Evolutionary conservation across 768 basidiomycete species (phyloP).

Genomic region (Daedaleopsis sinensis): DNA sequence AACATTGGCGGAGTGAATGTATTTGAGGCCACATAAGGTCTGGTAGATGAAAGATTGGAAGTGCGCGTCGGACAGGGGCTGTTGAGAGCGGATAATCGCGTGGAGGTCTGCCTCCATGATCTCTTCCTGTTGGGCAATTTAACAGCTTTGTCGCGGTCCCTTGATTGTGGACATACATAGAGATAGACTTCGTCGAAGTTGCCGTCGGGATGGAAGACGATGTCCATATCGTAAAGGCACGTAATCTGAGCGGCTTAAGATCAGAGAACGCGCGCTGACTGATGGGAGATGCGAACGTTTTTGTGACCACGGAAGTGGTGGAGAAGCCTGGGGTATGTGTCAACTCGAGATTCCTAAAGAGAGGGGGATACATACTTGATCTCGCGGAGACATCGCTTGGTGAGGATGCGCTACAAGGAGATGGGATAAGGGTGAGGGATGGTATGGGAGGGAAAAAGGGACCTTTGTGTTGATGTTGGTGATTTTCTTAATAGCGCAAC

Average conservation of each 20-base stretch:
- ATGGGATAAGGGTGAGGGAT: neutral
- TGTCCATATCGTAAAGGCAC: conserved; percentile 97
- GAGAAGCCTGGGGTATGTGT: conserved; percentile 59
- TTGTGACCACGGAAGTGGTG: conserved; percentile 99
- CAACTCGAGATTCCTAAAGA: conserved; percentile 11
- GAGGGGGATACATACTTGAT: conserved; percentile 63
- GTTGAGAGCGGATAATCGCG: conserved; percentile 90
- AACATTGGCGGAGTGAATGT: conserved; percentile 98
- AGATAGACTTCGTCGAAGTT: conserved; percentile 97
- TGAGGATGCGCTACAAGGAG: conserved; percentile 78
- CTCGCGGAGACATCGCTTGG: conserved; percentile 94
- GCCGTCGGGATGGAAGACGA: conserved; percentile 88
- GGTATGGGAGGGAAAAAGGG: neutral
- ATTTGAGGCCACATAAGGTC: conserved; percentile 96
- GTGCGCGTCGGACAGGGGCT: conserved; percentile 87
- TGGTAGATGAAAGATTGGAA: conserved; percentile 98
- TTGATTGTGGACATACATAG: conserved; percentile 54
- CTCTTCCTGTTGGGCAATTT: conserved; percentile 70
- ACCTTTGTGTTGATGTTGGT: conserved; percentile 92
- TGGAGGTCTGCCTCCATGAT: conserved; percentile 99
- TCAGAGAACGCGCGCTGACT: conserved; percentile 2
- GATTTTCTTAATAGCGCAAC: conserved; percentile 96
- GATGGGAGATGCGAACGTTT: conserved; percentile 64
- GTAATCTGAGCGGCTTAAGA: conserved; percentile 66
- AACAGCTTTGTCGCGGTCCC: neutral